Percentiles rank a stretch among this genome's conserved stretches.
phyloP scores from a whole-genome alignment of 2,329 filamentous ascomycete species.

The Huntiella savannae region DNA sequence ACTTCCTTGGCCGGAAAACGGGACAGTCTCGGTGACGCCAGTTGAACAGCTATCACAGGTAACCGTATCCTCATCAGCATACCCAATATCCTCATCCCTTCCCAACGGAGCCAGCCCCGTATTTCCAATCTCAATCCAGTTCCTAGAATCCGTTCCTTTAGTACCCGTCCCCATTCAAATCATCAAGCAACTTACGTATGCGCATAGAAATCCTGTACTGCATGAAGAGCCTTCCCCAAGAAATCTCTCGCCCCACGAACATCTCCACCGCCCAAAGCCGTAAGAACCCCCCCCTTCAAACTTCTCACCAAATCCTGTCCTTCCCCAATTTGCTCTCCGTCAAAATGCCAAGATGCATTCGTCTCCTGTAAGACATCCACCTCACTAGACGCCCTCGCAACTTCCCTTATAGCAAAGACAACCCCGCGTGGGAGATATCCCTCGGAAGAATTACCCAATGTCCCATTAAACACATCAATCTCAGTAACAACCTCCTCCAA shows the following conservation, averaged over 20 bases:
- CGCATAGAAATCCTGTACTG: slow-evolving; percentile 12
- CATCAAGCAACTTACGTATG: slow-evolving; percentile 9
- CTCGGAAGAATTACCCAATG: too few species aligned
- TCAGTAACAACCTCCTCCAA: background rate
- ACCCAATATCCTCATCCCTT: slow-evolving; percentile 3
- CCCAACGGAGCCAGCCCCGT: slow-evolving; percentile 7
- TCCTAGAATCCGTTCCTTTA: background rate
- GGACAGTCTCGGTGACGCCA: background rate
- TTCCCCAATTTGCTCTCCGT: slow-evolving; percentile 8
- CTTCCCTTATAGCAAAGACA: slow-evolving; percentile 8
- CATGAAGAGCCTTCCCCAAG: slow-evolving; percentile 12
- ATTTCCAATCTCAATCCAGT: slow-evolving; percentile 10
- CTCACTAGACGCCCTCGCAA: slow-evolving; percentile 8
- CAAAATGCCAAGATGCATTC: slow-evolving; percentile 11
- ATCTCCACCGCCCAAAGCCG: slow-evolving; percentile 5
- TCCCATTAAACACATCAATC: too few species aligned
- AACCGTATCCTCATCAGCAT: background rate
- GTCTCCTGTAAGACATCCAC: slow-evolving; percentile 6
- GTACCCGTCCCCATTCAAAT: background rate
- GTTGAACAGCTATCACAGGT: slow-evolving; percentile 3
- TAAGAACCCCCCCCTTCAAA: slow-evolving; percentile 7
- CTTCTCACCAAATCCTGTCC: slow-evolving; percentile 5
- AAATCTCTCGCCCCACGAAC: slow-evolving; percentile 4
- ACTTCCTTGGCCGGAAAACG: slow-evolving; percentile 1
- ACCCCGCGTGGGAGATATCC: slow-evolving; percentile 7